Evolutionary conservation across 345 rosid genomes (phyloP).

Genomic region (Anastatica hierochuntica): DNA sequence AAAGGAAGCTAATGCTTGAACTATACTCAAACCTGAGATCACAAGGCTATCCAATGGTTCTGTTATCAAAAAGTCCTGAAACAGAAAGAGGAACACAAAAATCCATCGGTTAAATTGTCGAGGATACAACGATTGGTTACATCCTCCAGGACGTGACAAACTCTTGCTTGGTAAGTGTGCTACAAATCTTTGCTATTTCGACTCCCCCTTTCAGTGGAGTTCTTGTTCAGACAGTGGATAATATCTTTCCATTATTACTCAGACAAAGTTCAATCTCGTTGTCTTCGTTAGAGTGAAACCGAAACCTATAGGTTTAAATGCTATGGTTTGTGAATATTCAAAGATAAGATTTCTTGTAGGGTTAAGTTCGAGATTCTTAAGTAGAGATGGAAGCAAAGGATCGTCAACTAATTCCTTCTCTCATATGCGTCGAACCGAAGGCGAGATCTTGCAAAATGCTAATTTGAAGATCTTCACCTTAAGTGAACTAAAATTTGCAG

Average conservation of each 20-base stretch:
- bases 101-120: constrained; percentile 32
- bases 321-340: no score
- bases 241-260: no score
- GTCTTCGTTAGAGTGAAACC: no score
- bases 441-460: constrained; percentile 72
- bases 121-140: constrained; percentile 55
- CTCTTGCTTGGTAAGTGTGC: no score
- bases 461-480: constrained; percentile 61
- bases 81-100: constrained; percentile 30
- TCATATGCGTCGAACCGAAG: constrained; percentile 71
- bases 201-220: no score
- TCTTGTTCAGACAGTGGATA: no score
- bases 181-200: no score
- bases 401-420: constrained; percentile 55
- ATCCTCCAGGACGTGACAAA: no score
- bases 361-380: constrained; percentile 44
- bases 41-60: constrained; percentile 50
- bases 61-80: constrained; percentile 46
- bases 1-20: constrained; percentile 24
- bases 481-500: constrained; percentile 56
- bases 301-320: no score
- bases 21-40: constrained; percentile 43
- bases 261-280: no score
- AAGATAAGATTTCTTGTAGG: constrained; percentile 49
- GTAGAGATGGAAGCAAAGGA: constrained; percentile 50